Evolutionary conservation across 2,329 filamentous ascomycete genomes (phyloP).

Genomic region (Apiospora marii): DNA sequence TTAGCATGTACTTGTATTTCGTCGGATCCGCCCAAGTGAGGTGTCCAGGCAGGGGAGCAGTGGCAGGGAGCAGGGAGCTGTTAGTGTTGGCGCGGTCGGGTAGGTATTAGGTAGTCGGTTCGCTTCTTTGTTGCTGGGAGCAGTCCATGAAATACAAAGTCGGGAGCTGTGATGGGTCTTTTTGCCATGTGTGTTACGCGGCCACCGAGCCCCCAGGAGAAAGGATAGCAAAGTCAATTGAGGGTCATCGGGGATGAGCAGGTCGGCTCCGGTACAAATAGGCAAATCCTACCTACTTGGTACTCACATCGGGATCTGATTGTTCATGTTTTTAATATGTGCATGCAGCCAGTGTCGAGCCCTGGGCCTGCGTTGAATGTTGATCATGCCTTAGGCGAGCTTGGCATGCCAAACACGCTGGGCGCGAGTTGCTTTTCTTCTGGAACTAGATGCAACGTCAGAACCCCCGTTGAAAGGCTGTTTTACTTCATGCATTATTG

Average conservation of each 20-base stretch:
- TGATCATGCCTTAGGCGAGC: conserved; percentile 18
- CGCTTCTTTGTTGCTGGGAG: not conserved
- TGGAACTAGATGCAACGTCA: conserved; percentile 13
- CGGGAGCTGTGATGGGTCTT: conserved; percentile 3
- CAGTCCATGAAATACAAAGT: conserved; percentile 1
- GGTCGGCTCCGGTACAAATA: not conserved
- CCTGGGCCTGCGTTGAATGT: conserved; percentile 13
- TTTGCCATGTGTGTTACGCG: conserved; percentile 15
- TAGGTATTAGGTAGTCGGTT: not conserved
- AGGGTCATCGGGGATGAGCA: not conserved
- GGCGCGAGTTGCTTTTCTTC: conserved; percentile 4
- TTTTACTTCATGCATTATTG: conserved; percentile 19
- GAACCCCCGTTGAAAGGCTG: conserved; percentile 8
- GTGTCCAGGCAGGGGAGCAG: not conserved
- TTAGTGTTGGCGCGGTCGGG: conserved; percentile 13
- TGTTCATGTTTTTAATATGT: conserved; percentile 17
- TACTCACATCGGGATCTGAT: conserved; percentile 15
- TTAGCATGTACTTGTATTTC: conserved; percentile 20
- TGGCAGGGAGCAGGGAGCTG: not conserved
- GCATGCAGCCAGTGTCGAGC: not conserved
- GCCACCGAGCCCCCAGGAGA: conserved; percentile 3
- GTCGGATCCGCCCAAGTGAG: conserved; percentile 12
- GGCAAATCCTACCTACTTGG: not conserved
- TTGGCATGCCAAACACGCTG: conserved; percentile 18
- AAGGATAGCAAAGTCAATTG: conserved; percentile 9